phyloP scores from a whole-genome alignment of 371 early-diverging fungal species.

The Paraphysoderma sedebokerense region DNA sequence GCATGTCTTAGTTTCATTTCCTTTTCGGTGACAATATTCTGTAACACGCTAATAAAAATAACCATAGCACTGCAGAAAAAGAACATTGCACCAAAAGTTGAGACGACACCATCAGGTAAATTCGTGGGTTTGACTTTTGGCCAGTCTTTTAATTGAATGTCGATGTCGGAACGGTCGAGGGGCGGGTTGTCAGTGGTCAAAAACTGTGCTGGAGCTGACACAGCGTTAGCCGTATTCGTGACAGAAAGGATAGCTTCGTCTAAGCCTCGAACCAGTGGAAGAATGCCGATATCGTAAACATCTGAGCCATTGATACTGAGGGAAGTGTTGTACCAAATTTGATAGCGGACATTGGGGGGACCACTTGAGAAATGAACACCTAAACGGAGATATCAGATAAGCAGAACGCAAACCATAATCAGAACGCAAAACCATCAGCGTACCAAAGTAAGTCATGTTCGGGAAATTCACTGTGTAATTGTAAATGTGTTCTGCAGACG shows the following conservation, averaged over 20 bases:
- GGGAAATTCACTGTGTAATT: constrained; percentile 36
- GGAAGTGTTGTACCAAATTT: constrained; percentile 48
- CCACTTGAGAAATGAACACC: constrained; percentile 19
- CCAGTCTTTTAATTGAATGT: constrained; percentile 41
- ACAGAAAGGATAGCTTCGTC: constrained; percentile 38
- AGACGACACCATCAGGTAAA: constrained; percentile 31
- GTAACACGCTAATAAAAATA: constrained; percentile 30
- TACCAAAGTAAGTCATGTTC: constrained; percentile 40
- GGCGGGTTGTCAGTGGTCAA: neutral
- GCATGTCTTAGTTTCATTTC: constrained; percentile 40
- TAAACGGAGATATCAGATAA: neutral
- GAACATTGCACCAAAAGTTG: constrained; percentile 35
- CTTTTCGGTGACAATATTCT: constrained; percentile 47
- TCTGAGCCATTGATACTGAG: constrained; percentile 31
- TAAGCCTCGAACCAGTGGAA: constrained; percentile 35
- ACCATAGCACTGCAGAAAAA: constrained; percentile 45
- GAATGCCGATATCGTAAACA: constrained; percentile 30
- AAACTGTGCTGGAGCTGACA: neutral
- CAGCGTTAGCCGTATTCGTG: neutral
- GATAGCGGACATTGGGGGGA: constrained; percentile 35
- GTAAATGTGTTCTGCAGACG: constrained; percentile 36
- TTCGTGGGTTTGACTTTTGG: constrained; percentile 29
- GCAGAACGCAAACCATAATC: neutral
- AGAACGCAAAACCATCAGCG: neutral
- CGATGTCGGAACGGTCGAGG: constrained; percentile 12